These are phyloP conservation scores for Selenicereus undatus DNA, from an alignment of 148 eudicot genomes.

Conservation along the genomic window DNA sequence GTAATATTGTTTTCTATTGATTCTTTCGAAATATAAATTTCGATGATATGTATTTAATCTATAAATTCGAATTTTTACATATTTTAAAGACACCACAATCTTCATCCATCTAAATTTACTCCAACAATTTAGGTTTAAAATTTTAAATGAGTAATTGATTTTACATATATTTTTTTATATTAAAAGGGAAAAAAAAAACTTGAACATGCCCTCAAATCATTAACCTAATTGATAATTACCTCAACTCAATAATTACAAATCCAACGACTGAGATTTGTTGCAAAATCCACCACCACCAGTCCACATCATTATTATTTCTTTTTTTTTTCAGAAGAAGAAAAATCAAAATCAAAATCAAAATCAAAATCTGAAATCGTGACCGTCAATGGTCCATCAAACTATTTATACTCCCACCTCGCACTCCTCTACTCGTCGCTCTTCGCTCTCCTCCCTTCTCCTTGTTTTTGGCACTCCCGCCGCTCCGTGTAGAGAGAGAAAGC, in stretches of 20 bases:
- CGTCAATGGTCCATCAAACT: conserved; percentile 35
- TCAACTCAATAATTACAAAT: background rate
- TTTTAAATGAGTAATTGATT: too few relatives aligned
- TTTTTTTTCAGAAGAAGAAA: background rate
- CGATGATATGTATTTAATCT: too few relatives aligned
- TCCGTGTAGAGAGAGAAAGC: background rate
- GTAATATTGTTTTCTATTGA: too few relatives aligned
- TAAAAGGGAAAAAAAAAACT: background rate
- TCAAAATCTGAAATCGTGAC: conserved; percentile 25
- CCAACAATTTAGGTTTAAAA: too few relatives aligned
- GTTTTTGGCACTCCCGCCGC: background rate
- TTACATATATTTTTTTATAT: too few relatives aligned
- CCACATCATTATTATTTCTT: background rate
- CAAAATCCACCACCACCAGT: background rate
- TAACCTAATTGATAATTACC: background rate
- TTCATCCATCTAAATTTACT: too few relatives aligned
- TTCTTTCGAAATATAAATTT: too few relatives aligned
- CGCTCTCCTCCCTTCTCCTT: conserved; percentile 7
- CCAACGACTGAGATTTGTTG: background rate
- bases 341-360: background rate
- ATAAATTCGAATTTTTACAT: too few relatives aligned
- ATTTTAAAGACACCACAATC: too few relatives aligned
- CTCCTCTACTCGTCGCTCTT: conserved; percentile 14
- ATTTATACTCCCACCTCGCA: conserved; percentile 35
- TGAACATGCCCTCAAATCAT: background rate